phyloP scores from a whole-genome alignment of 805 yeast genomes.

The Metschnikowia shivogae region DNA sequence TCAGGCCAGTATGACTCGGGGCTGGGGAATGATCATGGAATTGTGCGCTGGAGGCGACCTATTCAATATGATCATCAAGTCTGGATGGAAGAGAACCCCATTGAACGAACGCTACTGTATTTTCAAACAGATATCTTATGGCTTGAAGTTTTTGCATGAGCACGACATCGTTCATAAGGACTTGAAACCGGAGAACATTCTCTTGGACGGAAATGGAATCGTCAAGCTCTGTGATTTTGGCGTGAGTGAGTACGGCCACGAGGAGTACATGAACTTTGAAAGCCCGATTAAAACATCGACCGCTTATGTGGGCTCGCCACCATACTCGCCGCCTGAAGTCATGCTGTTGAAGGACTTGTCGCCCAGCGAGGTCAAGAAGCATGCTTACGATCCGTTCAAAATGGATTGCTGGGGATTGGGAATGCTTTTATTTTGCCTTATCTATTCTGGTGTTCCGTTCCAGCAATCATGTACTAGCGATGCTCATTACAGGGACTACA shows the following conservation, averaged over 20 bases:
- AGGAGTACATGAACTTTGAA: slow-evolving; percentile 44
- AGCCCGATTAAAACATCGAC: slow-evolving; percentile 39
- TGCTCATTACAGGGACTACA: slow-evolving; percentile 52
- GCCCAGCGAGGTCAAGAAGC: slow-evolving; percentile 28
- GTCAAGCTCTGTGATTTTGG: slow-evolving; percentile 76
- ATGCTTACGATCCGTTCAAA: slow-evolving; percentile 58
- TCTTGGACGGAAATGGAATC: slow-evolving; percentile 56
- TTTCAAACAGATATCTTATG: slow-evolving; percentile 65
- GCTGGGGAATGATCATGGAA: slow-evolving; percentile 77
- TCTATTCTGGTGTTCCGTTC: slow-evolving; percentile 60
- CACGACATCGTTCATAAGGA: slow-evolving; percentile 69
- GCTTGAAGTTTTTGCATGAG: slow-evolving; percentile 58
- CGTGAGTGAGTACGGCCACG: slow-evolving; percentile 63
- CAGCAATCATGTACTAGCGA: slow-evolving; percentile 46
- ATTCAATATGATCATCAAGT: slow-evolving; percentile 48
- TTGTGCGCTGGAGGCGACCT: slow-evolving; percentile 60
- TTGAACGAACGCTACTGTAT: slow-evolving; percentile 55
- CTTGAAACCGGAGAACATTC: slow-evolving; percentile 69
- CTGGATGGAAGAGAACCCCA: slow-evolving; percentile 56
- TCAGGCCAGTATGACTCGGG: slow-evolving; percentile 49
- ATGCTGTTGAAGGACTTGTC: slow-evolving; percentile 43
- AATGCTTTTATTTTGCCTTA: slow-evolving; percentile 56
- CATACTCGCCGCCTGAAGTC: slow-evolving; percentile 78
- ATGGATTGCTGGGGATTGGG: slow-evolving; percentile 77
- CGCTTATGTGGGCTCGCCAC: slow-evolving; percentile 72